A percentile compares a stretch with the other conserved stretches of the same genome.
Conservation (phyloP, 2,329 filamentous ascomycete species). For the Aureobasidium sp. region DNA sequence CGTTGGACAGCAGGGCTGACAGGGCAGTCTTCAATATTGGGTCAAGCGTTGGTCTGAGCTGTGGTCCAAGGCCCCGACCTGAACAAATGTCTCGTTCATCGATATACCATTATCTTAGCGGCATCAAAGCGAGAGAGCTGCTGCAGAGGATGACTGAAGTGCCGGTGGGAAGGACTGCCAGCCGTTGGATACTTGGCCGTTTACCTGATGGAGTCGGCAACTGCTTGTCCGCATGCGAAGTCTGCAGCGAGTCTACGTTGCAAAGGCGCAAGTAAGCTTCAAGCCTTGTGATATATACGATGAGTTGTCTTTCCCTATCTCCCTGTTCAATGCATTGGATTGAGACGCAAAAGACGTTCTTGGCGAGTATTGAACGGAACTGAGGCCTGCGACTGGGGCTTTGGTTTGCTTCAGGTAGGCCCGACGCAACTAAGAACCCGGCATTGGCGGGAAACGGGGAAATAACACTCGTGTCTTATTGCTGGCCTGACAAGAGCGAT, state of each 20-base stretch:
- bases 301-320: background rate
- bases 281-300: background rate
- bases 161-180: background rate
- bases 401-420: background rate
- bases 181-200: conserved; percentile 7
- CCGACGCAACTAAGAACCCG: background rate
- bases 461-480: too few relatives aligned
- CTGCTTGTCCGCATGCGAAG: background rate
- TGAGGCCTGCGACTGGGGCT: background rate
- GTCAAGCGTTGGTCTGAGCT: background rate
- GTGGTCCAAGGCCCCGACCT: background rate
- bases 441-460: too few relatives aligned
- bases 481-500: too few relatives aligned
- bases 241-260: too few relatives aligned
- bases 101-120: background rate
- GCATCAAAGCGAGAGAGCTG: background rate
- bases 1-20: background rate
- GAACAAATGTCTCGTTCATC: background rate
- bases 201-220: background rate
- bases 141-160: background rate
- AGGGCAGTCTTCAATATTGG: background rate
- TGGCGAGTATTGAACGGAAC: background rate
- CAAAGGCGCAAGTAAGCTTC: background rate
- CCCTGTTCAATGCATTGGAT: background rate
- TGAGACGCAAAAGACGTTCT: background rate